These are phyloP conservation scores for Ramularia endophylla DNA, from an alignment of 2,329 filamentous ascomycete species.

Conservation along the genomic window DNA sequence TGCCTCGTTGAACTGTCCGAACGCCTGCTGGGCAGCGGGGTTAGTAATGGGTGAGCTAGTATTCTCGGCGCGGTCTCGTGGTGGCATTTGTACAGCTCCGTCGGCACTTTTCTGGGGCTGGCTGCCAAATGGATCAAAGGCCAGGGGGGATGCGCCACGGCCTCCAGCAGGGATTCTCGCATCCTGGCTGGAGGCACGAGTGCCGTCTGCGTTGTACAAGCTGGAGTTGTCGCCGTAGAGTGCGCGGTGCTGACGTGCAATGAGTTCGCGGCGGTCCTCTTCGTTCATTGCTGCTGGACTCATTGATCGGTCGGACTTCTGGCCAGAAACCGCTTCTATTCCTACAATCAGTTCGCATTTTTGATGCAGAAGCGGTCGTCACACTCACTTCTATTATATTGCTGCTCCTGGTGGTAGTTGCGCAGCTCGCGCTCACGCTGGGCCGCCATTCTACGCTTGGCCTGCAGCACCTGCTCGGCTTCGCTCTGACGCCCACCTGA, in stretches of 20 bases:
- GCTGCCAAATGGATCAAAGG: constrained; percentile 64
- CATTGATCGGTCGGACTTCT: constrained; percentile 79
- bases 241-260: constrained; percentile 90
- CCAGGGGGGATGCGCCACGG: constrained; percentile 72
- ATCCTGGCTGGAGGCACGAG: constrained; percentile 61
- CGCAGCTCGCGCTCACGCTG: constrained; percentile 98
- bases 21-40: constrained; percentile 41
- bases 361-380: not conserved
- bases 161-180: constrained; percentile 57
- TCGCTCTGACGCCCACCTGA: constrained; percentile 80
- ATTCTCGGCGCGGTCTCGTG: constrained; percentile 53
- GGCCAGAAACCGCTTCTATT: constrained; percentile 62
- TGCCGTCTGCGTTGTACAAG: constrained; percentile 68
- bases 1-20: constrained; percentile 39
- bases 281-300: constrained; percentile 86
- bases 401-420: constrained; percentile 99
- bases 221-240: constrained; percentile 72
- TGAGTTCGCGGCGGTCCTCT: constrained; percentile 91
- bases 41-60: constrained; percentile 76
- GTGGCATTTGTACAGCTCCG: constrained; percentile 48
- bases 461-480: constrained; percentile 98
- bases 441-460: constrained; percentile 97
- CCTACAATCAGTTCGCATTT: constrained; percentile 4
- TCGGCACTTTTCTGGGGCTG: constrained; percentile 49
- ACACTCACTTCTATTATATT: constrained; percentile 93